These are phyloP conservation scores for Plicaturopsis crispa DNA, from an alignment of 768 basidiomycete genomes.

Conservation along the genomic window DNA sequence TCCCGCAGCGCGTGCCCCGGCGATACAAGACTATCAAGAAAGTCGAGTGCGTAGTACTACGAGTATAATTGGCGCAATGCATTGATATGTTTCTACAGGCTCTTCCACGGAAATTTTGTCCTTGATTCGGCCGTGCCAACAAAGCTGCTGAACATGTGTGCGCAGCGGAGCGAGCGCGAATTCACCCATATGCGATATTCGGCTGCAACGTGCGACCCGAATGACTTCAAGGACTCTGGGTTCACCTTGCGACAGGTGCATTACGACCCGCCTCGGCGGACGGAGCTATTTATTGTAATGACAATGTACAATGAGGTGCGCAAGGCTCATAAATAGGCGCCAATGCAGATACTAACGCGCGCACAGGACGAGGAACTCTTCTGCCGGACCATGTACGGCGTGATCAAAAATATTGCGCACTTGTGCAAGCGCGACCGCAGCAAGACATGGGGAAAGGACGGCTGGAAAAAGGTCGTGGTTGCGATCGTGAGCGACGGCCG, in stretches of 20 bases:
- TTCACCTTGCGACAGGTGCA: constrained; percentile 89
- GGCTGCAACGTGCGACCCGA: constrained; percentile 94
- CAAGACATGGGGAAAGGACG: constrained; percentile 95
- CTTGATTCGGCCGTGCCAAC: constrained; percentile 85
- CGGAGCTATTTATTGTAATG: constrained; percentile 95
- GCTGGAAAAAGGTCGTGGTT: constrained; percentile 98
- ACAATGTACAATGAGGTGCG: constrained; percentile 99
- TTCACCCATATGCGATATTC: constrained; percentile 96
- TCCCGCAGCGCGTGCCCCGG: constrained; percentile 85
- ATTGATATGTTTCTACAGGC: constrained; percentile 36
- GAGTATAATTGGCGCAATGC: too few species aligned
- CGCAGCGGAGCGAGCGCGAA: constrained; percentile 72
- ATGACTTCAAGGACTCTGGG: constrained; percentile 74
- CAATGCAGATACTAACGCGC: too few species aligned
- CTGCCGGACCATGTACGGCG: constrained; percentile 89
- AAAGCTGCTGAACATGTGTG: constrained; percentile 84
- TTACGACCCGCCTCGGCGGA: constrained; percentile 84
- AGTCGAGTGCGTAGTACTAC: constrained; percentile 74
- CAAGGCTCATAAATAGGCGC: too few species aligned
- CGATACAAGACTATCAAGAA: constrained; percentile 92
- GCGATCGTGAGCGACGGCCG: constrained; percentile 89
- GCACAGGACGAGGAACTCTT: constrained; percentile 86
- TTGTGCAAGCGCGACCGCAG: constrained; percentile 78
- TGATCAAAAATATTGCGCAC: constrained; percentile 90
- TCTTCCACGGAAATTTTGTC: constrained; percentile 92